Evolutionary conservation across 257 asterid genomes (phyloP).

Genomic region (Nicotiana tabacum): DNA sequence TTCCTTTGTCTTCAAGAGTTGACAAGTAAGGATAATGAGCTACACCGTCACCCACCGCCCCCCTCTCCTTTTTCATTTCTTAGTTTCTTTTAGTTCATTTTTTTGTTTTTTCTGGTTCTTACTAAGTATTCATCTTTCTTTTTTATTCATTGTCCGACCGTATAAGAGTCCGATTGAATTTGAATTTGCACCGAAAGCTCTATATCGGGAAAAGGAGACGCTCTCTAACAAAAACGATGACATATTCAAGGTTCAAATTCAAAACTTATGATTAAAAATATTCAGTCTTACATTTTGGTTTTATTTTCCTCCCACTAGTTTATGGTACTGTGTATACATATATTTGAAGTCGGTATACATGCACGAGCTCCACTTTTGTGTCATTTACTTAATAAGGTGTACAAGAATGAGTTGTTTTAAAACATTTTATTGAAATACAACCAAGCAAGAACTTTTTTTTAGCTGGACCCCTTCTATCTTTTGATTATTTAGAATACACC

Average conservation of each 20-base stretch:
- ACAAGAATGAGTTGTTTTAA: not conserved
- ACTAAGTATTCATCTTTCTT: too few species aligned
- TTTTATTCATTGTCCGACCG: too few species aligned
- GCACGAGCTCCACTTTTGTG: conserved; percentile 11
- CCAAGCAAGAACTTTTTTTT: not conserved
- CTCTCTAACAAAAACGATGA: too few species aligned
- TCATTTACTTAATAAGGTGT: not conserved
- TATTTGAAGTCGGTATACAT: not conserved
- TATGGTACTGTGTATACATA: not conserved
- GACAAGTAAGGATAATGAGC: not conserved
- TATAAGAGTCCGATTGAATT: too few species aligned
- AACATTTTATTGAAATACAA: not conserved
- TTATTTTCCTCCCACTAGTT: not conserved
- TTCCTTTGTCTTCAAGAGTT: not conserved
- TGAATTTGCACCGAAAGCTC: too few species aligned
- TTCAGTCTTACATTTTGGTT: not conserved
- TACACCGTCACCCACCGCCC: not conserved
- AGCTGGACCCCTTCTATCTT: not conserved
- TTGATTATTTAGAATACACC: not conserved
- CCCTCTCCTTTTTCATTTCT: not conserved
- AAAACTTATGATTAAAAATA: too few species aligned
- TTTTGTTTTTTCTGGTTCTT: not conserved
- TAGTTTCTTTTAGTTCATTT: not conserved
- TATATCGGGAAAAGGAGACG: too few species aligned
- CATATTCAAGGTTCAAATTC: too few species aligned